Evolutionary conservation across 345 rosid genomes (phyloP), one percentile per base, ranked within the genome.

Genomic region (Eucalyptus decipiens): DNA sequence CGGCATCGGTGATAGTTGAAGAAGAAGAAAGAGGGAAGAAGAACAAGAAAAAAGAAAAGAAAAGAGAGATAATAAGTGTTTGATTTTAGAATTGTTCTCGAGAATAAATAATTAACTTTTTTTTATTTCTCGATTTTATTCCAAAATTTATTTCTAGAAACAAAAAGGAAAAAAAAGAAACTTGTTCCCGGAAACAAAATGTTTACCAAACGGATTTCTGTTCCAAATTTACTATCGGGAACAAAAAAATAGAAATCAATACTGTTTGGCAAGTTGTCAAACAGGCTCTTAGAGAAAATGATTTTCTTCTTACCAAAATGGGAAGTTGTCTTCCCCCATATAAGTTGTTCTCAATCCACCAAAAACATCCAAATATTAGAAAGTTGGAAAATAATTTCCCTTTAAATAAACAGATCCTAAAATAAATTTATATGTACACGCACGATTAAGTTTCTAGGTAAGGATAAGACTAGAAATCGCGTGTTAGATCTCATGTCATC

Each of bases 1-100:
- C 1, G 6, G 5, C 2, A 1, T 1, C 0, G 21, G 1, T 2
- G 17, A 3, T 1, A 50, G 8, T 50, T 6, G 19, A 16, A 50
- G 54, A 50, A 50, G 8, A 50, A 50, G 21, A 50, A 50, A 15
- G 6, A 15, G 3, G 7, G 7, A 50, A 50, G 0, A 50, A 50
- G 0, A 16, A 50, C 8, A 50, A 16, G 8, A 50, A 50, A 50
- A 50, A 50, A 16, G 18, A 50, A 50, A 49, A 15, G 0, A 15
- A 50, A 50, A 15, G 1, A 50, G 21, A 50, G 21, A 50, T 16
- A 50, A 50, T 50, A 50, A 0, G 8, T 17, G 54, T 50, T 50
- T 50, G 19, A 16, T 16, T 6, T 8, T 17, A 50, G 2, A 50
- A 50, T 50, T 50, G 8, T 50, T 1, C 8, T 16, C 1, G 0